phyloP scores from a whole-genome alignment of 345 rosid species.

The Euphorbia tirucalli region DNA sequence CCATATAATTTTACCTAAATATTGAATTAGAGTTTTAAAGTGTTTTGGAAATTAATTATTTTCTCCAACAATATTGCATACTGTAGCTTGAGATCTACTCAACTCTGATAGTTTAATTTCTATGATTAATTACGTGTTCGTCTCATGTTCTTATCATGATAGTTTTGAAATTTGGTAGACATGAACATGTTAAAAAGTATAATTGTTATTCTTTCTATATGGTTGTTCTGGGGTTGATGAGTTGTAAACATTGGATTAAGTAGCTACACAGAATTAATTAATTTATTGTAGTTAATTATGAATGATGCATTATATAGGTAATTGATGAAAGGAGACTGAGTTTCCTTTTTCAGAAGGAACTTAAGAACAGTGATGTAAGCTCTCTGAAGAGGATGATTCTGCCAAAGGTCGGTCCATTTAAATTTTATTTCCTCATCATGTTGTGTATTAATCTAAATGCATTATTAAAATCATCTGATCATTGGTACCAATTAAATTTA shows the following conservation, averaged over 20 bases:
- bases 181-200: no score
- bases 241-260: background rate
- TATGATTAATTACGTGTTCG: no score
- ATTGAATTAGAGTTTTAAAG: background rate
- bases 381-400: constrained; percentile 87
- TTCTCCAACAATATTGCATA: background rate
- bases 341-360: constrained; percentile 89
- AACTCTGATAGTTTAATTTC: no score
- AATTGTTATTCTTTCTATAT: no score
- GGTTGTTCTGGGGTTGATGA: background rate
- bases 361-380: constrained; percentile 95
- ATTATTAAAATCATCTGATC: no score
- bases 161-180: background rate
- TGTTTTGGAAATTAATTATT: background rate
- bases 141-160: no score
- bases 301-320: constrained; percentile 38
- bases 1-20: background rate
- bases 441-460: background rate
- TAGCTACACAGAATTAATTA: background rate
- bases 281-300: background rate
- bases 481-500: background rate
- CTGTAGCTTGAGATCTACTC: background rate
- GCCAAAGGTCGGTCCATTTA: constrained; percentile 63
- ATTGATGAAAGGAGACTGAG: constrained; percentile 63
- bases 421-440: background rate